Conservation (phyloP, 495 filamentous ascomycete species). For the Neurospora sp. region DNA sequence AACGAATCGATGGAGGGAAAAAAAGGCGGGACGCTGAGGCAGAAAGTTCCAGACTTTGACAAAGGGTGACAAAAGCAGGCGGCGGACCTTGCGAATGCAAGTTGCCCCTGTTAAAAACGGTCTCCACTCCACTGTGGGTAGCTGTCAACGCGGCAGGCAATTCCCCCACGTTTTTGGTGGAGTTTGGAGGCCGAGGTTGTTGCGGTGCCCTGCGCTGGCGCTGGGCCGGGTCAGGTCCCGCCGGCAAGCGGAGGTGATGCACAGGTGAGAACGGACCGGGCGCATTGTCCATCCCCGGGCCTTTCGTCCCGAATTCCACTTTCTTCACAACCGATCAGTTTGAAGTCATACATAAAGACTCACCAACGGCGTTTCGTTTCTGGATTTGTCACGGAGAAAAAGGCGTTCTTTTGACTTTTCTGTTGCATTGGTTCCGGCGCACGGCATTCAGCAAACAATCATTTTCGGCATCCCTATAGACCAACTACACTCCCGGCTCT, state of each 20-base stretch:
- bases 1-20: neutral
- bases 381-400: neutral
- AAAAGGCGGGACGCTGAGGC: conserved; percentile 9
- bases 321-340: neutral
- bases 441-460: neutral
- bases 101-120: neutral
- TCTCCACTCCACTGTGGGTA: neutral
- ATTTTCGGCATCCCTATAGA: neutral
- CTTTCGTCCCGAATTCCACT: neutral
- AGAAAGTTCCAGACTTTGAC: neutral
- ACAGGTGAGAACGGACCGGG: neutral
- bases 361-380: neutral
- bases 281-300: neutral
- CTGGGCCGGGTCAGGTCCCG: neutral
- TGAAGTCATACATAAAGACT: neutral
- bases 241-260: neutral
- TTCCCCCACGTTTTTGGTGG: neutral
- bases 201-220: neutral
- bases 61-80: neutral
- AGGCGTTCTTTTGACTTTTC: neutral
- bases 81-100: neutral
- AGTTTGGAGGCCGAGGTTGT: neutral
- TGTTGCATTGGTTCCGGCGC: neutral
- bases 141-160: neutral
- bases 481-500: neutral